A percentile compares a stretch with the other conserved stretches of the same genome.
Evolutionary conservation across 345 rosid genomes (phyloP).

Genomic region (Eucalyptus erythrocorys): DNA sequence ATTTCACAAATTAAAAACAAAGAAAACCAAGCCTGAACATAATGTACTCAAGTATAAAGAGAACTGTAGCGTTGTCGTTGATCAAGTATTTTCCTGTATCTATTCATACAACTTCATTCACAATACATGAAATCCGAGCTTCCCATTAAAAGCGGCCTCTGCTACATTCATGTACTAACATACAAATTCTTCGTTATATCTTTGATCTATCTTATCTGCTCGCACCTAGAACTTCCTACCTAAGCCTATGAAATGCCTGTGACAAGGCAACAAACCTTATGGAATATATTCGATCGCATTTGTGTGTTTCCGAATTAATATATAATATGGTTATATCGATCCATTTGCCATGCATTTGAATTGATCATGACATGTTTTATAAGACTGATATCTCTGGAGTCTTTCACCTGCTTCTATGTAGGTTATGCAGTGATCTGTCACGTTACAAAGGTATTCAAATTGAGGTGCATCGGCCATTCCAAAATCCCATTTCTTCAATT

Average conservation of each 20-base stretch:
- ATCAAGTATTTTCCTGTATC: neutral
- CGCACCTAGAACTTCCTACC: neutral
- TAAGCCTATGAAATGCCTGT: neutral
- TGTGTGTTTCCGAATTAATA: neutral
- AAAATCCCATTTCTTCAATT: too few relatives aligned
- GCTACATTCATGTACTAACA: neutral
- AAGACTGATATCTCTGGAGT: rapidly evolving
- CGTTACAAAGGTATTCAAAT: neutral
- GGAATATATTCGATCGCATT: neutral
- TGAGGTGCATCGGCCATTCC: neutral
- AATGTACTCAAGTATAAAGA: neutral
- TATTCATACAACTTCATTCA: neutral
- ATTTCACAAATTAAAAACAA: neutral
- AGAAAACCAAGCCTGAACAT: neutral
- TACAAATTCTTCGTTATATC: neutral
- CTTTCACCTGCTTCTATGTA: neutral
- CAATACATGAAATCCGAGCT: neutral
- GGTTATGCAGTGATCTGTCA: neutral
- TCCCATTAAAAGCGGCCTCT: neutral
- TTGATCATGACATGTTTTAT: neutral
- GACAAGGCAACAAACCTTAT: too few relatives aligned
- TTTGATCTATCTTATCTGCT: neutral
- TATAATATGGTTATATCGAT: too few relatives aligned
- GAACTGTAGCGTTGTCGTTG: neutral
- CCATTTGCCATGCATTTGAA: neutral